phyloP scores from a whole-genome alignment of 1,284 basidiomycete genomes.

The Microbotryum scabiosae region DNA sequence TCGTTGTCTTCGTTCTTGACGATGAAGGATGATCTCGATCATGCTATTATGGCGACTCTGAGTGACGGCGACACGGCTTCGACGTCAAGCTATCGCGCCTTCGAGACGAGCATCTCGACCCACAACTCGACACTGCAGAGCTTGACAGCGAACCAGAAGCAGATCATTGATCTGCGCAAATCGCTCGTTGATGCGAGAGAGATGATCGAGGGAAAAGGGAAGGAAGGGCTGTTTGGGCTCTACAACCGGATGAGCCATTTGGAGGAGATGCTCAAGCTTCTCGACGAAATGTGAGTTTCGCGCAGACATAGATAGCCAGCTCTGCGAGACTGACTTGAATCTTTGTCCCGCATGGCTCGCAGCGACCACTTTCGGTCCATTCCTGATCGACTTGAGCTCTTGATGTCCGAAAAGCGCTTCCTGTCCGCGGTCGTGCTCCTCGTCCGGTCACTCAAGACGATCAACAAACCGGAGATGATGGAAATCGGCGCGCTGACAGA shows the following conservation, averaged over 20 bases:
- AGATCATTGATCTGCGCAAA: conserved; percentile 59
- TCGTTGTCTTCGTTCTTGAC: conserved; percentile 63
- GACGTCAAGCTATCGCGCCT: conserved; percentile 65
- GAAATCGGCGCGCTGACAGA: conserved; percentile 92
- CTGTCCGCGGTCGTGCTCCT: conserved; percentile 82
- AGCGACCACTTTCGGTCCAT: conserved; percentile 86
- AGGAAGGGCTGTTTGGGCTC: conserved; percentile 27
- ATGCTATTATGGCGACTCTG: conserved; percentile 70
- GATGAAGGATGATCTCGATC: conserved; percentile 65
- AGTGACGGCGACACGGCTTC: conserved; percentile 52
- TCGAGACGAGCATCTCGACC: conserved; percentile 79
- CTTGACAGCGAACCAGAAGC: conserved; percentile 71
- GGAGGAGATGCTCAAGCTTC: conserved; percentile 67
- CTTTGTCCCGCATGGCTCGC: background rate
- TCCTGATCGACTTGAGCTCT: conserved; percentile 80
- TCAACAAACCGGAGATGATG: conserved; percentile 83
- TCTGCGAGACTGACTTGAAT: background rate
- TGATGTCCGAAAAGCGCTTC: conserved; percentile 93
- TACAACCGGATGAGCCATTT: conserved; percentile 24
- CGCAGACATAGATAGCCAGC: conserved; percentile 7
- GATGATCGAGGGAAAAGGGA: conserved; percentile 26
- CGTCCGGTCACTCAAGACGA: conserved; percentile 77
- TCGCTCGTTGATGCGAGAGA: conserved; percentile 81
- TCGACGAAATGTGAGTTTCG: conserved; percentile 74
- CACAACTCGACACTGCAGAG: conserved; percentile 67